Evolutionary conservation across 805 yeast species (phyloP).

Genomic region (Torulaspora microellipsoides): DNA sequence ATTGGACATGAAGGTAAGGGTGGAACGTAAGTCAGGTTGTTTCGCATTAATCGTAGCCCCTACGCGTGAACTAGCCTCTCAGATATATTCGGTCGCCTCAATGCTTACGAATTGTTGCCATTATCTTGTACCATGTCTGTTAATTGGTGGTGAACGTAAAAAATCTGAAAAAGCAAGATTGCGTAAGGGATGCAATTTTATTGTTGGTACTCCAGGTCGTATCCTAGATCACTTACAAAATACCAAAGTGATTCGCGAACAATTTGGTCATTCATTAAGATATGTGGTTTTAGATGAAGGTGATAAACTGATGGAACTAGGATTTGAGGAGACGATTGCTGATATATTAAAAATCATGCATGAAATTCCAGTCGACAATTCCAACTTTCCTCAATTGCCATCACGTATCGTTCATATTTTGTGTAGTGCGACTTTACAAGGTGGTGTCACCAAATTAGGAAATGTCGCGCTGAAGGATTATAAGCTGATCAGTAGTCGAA

Average conservation of each 20-base stretch:
- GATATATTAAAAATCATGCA: slow-evolving; percentile 63
- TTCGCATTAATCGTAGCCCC: slow-evolving; percentile 90
- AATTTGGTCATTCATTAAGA: slow-evolving; percentile 57
- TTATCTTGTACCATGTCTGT: slow-evolving; percentile 89
- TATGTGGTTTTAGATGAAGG: slow-evolving; percentile 96
- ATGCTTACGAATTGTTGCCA: slow-evolving; percentile 70
- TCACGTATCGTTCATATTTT: slow-evolving; percentile 65
- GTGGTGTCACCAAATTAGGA: slow-evolving; percentile 74
- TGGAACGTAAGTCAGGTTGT: slow-evolving; percentile 67
- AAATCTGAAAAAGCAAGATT: slow-evolving; percentile 94
- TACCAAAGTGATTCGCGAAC: slow-evolving; percentile 64
- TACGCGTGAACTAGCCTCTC: slow-evolving; percentile 91
- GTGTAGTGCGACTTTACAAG: slow-evolving; percentile 92
- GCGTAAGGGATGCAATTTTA: slow-evolving; percentile 89
- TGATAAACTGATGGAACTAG: slow-evolving; percentile 90
- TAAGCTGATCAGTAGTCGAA: slow-evolving; percentile 50
- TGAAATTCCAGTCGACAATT: slow-evolving; percentile 37
- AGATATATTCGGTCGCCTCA: slow-evolving; percentile 78
- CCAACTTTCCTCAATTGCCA: slow-evolving; percentile 57
- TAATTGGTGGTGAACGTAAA: slow-evolving; percentile 97
- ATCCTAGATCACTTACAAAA: slow-evolving; percentile 90
- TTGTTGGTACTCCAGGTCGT: slow-evolving; percentile 98
- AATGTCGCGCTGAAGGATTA: slow-evolving; percentile 71
- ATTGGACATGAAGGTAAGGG: slow-evolving; percentile 47
- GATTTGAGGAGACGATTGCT: slow-evolving; percentile 89